These are phyloP conservation scores for Geotrichum siamense DNA, from an alignment of 1,139 yeast genomes.

Conservation along the genomic window DNA sequence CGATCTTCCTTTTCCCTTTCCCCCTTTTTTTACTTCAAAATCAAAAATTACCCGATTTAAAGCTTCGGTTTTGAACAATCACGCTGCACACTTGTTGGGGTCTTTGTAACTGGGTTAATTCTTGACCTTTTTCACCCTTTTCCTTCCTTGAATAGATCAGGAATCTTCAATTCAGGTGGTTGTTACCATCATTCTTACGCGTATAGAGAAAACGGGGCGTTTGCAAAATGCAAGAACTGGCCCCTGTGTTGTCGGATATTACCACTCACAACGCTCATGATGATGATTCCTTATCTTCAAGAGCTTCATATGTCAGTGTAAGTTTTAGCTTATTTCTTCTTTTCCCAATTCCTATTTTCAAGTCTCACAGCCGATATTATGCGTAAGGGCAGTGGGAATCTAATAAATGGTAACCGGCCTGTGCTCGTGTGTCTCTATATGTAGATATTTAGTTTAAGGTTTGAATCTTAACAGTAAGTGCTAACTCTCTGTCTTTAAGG, in stretches of 20 bases:
- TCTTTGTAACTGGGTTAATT: no score
- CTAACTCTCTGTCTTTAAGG: slow-evolving; percentile 4
- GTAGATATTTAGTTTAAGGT: neutral
- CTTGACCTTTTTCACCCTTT: no score
- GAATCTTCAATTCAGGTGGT: no score
- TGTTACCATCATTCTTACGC: no score
- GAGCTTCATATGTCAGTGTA: slow-evolving; percentile 16
- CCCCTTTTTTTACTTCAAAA: neutral
- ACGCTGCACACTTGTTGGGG: no score
- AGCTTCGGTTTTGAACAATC: no score
- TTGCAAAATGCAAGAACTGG: neutral
- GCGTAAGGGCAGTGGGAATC: no score
- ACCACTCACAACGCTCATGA: neutral
- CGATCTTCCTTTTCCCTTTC: neutral
- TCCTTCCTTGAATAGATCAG: no score
- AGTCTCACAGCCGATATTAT: no score
- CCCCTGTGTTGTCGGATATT: neutral
- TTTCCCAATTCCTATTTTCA: neutral
- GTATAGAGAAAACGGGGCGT: no score
- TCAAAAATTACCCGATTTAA: no score
- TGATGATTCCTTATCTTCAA: slow-evolving; percentile 16
- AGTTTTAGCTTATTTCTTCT: no score
- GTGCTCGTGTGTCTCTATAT: neutral
- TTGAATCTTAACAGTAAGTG: neutral
- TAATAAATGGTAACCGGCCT: neutral